Evolutionary conservation across 164 flowering plant species (phyloP).

Genomic region (grape (Vitis vinifera)): DNA sequence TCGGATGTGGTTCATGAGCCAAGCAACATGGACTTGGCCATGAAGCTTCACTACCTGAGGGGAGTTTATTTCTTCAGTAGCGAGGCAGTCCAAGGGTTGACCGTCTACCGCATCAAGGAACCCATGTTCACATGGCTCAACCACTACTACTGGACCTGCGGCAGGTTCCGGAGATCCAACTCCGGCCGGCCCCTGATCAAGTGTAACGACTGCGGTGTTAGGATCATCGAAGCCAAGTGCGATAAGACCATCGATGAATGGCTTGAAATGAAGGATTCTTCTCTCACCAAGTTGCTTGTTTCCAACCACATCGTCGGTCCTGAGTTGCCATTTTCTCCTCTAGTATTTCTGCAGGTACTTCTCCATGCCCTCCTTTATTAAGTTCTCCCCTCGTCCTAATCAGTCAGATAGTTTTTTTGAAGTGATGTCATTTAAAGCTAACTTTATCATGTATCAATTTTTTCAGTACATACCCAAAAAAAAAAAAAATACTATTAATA

Average conservation of each 20-base stretch:
- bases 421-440: no score
- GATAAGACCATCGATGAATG: conserved; percentile 45
- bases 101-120: conserved; percentile 35
- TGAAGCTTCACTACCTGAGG: conserved; percentile 75
- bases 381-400: no score
- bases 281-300: conserved; percentile 27
- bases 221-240: conserved; percentile 55
- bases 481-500: no score
- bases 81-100: conserved; percentile 33
- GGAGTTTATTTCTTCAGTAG: conserved; percentile 53
- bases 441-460: no score
- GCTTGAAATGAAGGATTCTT: conserved; percentile 25
- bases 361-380: background rate
- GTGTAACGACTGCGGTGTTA: conserved; percentile 76
- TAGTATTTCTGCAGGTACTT: conserved; percentile 61
- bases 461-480: no score
- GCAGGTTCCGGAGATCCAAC: conserved; percentile 56
- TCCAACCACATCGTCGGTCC: conserved; percentile 50
- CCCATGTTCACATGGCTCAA: conserved; percentile 61
- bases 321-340: conserved; percentile 59
- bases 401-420: no score
- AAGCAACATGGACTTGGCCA: conserved; percentile 50
- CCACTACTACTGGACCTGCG: conserved; percentile 27
- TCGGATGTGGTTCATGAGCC: conserved; percentile 37
- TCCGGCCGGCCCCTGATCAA: conserved; percentile 56